Evolutionary conservation across 2,329 filamentous ascomycete genomes (phyloP).

Genomic region (Parastagonospora avenae): DNA sequence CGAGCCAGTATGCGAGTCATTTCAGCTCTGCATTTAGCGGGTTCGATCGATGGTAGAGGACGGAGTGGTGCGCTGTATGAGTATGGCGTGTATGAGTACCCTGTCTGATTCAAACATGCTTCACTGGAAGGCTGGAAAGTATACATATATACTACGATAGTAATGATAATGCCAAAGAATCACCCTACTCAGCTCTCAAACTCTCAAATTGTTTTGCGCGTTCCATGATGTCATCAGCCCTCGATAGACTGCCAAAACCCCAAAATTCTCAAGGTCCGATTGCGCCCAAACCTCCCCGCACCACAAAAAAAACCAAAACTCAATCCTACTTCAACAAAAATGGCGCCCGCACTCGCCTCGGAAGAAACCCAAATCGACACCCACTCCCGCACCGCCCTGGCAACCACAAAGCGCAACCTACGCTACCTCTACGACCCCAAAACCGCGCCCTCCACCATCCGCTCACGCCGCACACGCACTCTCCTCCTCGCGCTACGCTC

Average conservation of each 20-base stretch:
- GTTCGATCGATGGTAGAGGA: slow-evolving; percentile 14
- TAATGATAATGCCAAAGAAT: not conserved
- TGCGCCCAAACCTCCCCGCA: too few relatives aligned
- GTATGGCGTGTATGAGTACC: not conserved
- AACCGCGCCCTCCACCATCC: slow-evolving; percentile 29
- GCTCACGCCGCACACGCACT: slow-evolving; percentile 46
- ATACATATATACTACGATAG: not conserved
- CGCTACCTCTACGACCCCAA: slow-evolving; percentile 47
- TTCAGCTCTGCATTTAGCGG: slow-evolving; percentile 16
- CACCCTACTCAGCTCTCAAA: too few relatives aligned
- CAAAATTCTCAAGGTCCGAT: too few relatives aligned
- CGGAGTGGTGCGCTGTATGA: not conserved
- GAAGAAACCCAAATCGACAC: slow-evolving; percentile 23
- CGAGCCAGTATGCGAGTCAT: slow-evolving; percentile 18
- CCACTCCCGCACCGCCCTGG: slow-evolving; percentile 31
- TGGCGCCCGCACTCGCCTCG: not conserved
- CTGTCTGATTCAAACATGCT: too few relatives aligned
- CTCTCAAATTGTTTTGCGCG: too few relatives aligned
- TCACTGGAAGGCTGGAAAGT: too few relatives aligned
- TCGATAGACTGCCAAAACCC: too few relatives aligned
- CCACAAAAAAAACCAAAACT: too few relatives aligned
- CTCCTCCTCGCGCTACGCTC: slow-evolving; percentile 48
- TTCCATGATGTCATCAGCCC: too few relatives aligned
- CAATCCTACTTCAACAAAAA: too few relatives aligned
- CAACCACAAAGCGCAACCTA: slow-evolving; percentile 36